Percentiles rank a stretch among this genome's conserved stretches.
These are phyloP conservation scores for Scorias spongiosa DNA, from an alignment of 2,329 filamentous ascomycete genomes.

Conservation along the genomic window DNA sequence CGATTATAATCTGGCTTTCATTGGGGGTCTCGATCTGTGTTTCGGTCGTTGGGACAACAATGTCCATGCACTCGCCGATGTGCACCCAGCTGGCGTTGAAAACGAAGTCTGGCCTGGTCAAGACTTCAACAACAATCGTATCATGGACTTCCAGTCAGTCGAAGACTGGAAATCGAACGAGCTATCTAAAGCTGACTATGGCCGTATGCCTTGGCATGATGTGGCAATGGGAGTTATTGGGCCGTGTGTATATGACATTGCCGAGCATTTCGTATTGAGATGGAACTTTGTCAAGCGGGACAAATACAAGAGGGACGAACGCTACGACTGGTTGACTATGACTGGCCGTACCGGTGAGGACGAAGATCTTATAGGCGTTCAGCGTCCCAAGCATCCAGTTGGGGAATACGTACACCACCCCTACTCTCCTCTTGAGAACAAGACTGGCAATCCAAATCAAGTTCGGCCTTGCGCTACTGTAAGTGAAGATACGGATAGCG, in stretches of 20 bases:
- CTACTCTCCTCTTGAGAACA: slow-evolving; percentile 50
- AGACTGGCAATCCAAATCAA: slow-evolving; percentile 35
- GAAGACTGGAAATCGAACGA: slow-evolving; percentile 88
- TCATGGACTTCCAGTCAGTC: slow-evolving; percentile 90
- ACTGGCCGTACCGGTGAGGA: slow-evolving; percentile 61
- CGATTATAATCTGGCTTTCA: slow-evolving; percentile 80
- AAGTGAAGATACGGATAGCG: background rate
- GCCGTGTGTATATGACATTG: slow-evolving; percentile 82
- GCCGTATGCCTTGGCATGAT: slow-evolving; percentile 97
- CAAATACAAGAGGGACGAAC: slow-evolving; percentile 82
- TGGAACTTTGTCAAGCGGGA: slow-evolving; percentile 97
- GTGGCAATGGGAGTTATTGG: slow-evolving; percentile 85
- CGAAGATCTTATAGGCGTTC: slow-evolving; percentile 76
- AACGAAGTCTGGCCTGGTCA: slow-evolving; percentile 89
- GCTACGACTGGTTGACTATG: slow-evolving; percentile 73
- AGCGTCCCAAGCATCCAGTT: slow-evolving; percentile 75
- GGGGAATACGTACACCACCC: slow-evolving; percentile 80
- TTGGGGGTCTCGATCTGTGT: slow-evolving; percentile 86
- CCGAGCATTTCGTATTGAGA: slow-evolving; percentile 82
- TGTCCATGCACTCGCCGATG: slow-evolving; percentile 73
- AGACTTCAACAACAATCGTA: slow-evolving; percentile 94
- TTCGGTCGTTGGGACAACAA: slow-evolving; percentile 88
- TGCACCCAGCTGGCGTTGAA: slow-evolving; percentile 67
- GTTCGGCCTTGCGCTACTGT: slow-evolving; percentile 4
- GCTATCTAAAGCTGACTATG: slow-evolving; percentile 76